Conservation (phyloP, 495 filamentous ascomycete species). For the Tuber aestivum region DNA sequence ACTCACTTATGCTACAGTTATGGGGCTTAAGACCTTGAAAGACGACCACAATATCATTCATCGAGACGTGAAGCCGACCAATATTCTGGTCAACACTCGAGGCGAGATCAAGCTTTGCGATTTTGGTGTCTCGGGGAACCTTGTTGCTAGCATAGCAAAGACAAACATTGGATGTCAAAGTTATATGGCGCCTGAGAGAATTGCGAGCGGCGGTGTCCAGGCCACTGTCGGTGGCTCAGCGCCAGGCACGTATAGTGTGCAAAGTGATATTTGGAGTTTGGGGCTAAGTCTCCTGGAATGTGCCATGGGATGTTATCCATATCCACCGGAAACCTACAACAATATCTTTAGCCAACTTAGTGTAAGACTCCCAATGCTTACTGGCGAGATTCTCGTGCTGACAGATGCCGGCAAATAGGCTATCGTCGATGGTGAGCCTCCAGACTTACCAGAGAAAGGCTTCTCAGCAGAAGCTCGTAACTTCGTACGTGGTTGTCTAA, state of each 20-base stretch:
- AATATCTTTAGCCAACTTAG: slow-evolving; percentile 97
- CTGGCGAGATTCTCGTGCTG: slow-evolving; percentile 6
- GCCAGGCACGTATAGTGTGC: slow-evolving; percentile 85
- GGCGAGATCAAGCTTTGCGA: slow-evolving; percentile 98
- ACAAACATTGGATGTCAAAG: slow-evolving; percentile 99
- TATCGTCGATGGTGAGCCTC: slow-evolving; percentile 92
- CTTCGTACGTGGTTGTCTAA: slow-evolving; percentile 83
- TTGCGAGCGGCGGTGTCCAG: slow-evolving; percentile 76
- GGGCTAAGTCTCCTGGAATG: slow-evolving; percentile 95
- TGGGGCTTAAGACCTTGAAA: slow-evolving; percentile 87
- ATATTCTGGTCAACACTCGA: slow-evolving; percentile 82
- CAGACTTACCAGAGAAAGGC: slow-evolving; percentile 67
- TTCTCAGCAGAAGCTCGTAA: slow-evolving; percentile 76
- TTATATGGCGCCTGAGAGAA: slow-evolving; percentile 98
- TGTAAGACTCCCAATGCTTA: slow-evolving; percentile 55
- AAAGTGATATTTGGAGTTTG: slow-evolving; percentile 96
- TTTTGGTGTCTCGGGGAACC: slow-evolving; percentile 93
- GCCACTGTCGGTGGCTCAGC: slow-evolving; percentile 56
- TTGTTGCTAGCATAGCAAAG: slow-evolving; percentile 95
- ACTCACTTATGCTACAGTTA: slow-evolving; percentile 81
- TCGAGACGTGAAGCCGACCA: slow-evolving; percentile 96
- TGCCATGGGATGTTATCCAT: slow-evolving; percentile 89
- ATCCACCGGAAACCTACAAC: slow-evolving; percentile 95
- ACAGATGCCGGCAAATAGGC: slow-evolving; percentile 54
- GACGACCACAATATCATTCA: slow-evolving; percentile 99